Base-by-base conservation (phyloP, 2,329 filamentous ascomycete genomes). In the Cordyceps farinosa region DNA sequence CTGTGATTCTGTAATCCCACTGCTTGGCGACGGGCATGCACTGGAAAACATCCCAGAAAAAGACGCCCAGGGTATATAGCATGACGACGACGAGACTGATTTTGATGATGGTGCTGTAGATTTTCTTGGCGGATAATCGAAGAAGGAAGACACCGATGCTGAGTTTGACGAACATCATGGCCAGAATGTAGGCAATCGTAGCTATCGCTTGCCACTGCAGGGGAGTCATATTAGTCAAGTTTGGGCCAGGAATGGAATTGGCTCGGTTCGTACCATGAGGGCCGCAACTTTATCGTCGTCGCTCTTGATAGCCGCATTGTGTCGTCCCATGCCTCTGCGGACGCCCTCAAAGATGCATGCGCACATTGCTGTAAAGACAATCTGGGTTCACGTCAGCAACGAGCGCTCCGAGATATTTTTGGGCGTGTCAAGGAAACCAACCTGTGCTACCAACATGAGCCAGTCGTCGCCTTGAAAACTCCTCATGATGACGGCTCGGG, bases 91-190 rank as follows among this genome's bases (percentile, higher is more conserved):
- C 68, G 51, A 85, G 71, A 64, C 79, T 81, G 53, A 72, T 68
- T 66, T 76, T 76, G 6, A 85, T 76, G 42, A 79, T 80, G 69
- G 77, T 82, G 29, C 75, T 79, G 68, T 84, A 85, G 27, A 77
- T 69, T 53, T 73, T 78, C 48, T 77, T 73, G 3, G 77, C 75
- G 1, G 81, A 78, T 17, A 84, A 73, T 6, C 80, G 76, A 22
- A 85, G 70, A 9, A 84, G 76, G 65, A 84, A 83, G 64, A 84
- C 73, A 40, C 78, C 80, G 55, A 85, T 84, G 71, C 82, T 82
- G 57, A 84, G 71, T 71, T 85, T 85, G 71, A 84, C 79, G 65
- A 85, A 79, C 76, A 84, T 79, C 82, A 85, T 85, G 65, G 82
- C 77, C 10, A 79, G 66, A 51, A 84, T 73, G 62, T 84, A 84